Evolutionary conservation across 2,329 filamentous ascomycete species (phyloP), one percentile per base, ranked within the genome.

Genomic region (Chalara sp.): DNA sequence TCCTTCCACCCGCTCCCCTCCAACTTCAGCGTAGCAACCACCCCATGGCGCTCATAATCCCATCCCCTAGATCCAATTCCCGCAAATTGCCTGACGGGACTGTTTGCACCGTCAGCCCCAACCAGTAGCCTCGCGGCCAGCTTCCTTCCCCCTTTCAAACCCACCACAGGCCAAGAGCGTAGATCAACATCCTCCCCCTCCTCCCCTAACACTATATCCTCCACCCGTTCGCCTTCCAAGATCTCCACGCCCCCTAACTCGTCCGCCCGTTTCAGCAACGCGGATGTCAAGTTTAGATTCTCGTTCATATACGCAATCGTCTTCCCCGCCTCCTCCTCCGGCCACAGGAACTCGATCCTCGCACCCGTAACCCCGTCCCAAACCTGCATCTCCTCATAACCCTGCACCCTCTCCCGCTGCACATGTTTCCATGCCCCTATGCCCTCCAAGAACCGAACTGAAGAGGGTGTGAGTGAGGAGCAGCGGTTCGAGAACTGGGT

Each of bases 281-380:
- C 89, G 0, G 84, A 84, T 2, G 89, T 90, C 33, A 96, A 76
- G 66, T 99, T 97, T 32, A 86, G 69, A 67, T 97, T 99, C 74
- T 99, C 95, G 41, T 84, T 88, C 92, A 99, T 99, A 66, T 93
- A 96, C 7, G 93, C 93, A 58, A 99, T 89, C 1, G 83, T 87
- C 54, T 75, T 79, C 64, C 72, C 66, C 53, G 57, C 88, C 1
- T 81, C 85, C 54, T 75, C 79, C 63, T 70, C 65, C 52, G 58
- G 69, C 85, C 84, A 87, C 70, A 93, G 87, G 68, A 99, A 99
- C 59, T 89, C 86, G 66, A 99, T 93, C 60, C 84, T 81, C 35
- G 90, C 88, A 53, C 83, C 90, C 40, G 87, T 88, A 51, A 96
- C 81, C 55, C 92, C 95, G 67, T 99, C 93, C 93, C 95, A 99